Evolutionary conservation across 169 alveolate species (phyloP), one percentile per base, ranked within the genome.

Genomic region (Plasmodium inui): DNA sequence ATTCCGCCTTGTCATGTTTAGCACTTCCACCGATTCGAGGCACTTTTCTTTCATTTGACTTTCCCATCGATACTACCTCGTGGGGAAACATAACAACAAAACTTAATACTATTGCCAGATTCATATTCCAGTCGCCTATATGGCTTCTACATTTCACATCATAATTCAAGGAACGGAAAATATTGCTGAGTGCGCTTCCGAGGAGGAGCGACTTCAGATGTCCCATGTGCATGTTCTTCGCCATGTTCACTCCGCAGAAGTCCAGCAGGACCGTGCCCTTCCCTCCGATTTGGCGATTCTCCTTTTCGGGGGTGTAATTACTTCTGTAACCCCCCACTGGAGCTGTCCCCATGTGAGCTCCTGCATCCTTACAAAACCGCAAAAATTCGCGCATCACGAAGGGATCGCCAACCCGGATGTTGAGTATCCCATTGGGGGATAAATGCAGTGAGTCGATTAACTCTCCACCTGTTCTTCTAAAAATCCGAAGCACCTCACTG

Each of bases 191-290:
- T 4, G 95, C 88, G 67, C 79, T 83, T n/a, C 97, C 97, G n/a
- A 96, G 61, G 37, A 94, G 94, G 28, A 95, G 83, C 10, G 97
- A 96, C 61, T 96, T 83, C 74, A 96, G 85, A 76, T 96, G 97
- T 2, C 97, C 97, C 88, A 96, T 76, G 84, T 96, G 97, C 83
- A 96, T 95, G 30, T 93, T 93, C 61, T 96, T 96, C 32, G 96
- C 97, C 55, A 95, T 96, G 30, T 96, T 96, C 0, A 96, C 97
- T 34, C 97, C 84, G 37, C 96, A 96, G 70, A 89, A 96, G 80
- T 96, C 97, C 17, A 96, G 78, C 12, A 96, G 86, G n/a, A 96
- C 93, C 1, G 70, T 39, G 8, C 41, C 57, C 26, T 67, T 74
- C 28, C n/a, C 2, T 26, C 30, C 76, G 12, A 17, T 9, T 17